Evolutionary conservation across 2,329 filamentous ascomycete genomes (phyloP).

Genomic region (Pseudonectria buxi): DNA sequence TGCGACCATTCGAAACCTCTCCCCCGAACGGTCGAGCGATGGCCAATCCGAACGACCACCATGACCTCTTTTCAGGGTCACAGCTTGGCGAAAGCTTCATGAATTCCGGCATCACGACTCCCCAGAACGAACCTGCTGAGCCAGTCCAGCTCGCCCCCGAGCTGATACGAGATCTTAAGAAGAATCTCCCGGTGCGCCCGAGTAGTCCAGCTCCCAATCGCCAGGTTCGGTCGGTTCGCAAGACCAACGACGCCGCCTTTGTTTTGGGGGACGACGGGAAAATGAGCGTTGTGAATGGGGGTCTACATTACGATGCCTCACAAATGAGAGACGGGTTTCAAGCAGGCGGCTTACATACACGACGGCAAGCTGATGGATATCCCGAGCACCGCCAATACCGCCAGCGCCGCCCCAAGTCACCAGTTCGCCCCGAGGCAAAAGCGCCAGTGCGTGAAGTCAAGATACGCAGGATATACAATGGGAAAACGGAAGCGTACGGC

Average conservation of each 20-base stretch:
- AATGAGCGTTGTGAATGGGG: constrained; percentile 28
- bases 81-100: constrained; percentile 34
- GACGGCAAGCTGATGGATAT: constrained; percentile 11
- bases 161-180: constrained; percentile 18
- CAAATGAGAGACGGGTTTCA: constrained; percentile 30
- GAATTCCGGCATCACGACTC: constrained; percentile 32
- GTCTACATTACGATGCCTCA: constrained; percentile 17
- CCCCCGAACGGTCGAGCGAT: constrained; percentile 15
- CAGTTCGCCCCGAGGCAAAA: constrained; percentile 23
- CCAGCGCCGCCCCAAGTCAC: constrained; percentile 17
- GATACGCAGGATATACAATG: constrained; percentile 20
- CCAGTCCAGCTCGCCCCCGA: constrained; percentile 16
- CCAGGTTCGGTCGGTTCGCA: constrained; percentile 1
- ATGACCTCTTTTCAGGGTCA: constrained; percentile 31
- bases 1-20: constrained; percentile 11
- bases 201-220: constrained; percentile 6
- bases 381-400: constrained; percentile 9
- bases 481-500: constrained; percentile 14
- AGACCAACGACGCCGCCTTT: constrained; percentile 19
- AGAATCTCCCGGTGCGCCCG: constrained; percentile 12
- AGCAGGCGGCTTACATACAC: constrained; percentile 12
- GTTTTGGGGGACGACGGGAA: constrained; percentile 31
- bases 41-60: constrained; percentile 9
- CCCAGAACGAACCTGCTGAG: constrained; percentile 25
- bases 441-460: constrained; percentile 34